A percentile compares a stretch with the other conserved stretches of the same genome.
These are phyloP conservation scores for Thermothelomyces thermophilus DNA, from an alignment of 2,329 filamentous ascomycete genomes.

Conservation along the genomic window DNA sequence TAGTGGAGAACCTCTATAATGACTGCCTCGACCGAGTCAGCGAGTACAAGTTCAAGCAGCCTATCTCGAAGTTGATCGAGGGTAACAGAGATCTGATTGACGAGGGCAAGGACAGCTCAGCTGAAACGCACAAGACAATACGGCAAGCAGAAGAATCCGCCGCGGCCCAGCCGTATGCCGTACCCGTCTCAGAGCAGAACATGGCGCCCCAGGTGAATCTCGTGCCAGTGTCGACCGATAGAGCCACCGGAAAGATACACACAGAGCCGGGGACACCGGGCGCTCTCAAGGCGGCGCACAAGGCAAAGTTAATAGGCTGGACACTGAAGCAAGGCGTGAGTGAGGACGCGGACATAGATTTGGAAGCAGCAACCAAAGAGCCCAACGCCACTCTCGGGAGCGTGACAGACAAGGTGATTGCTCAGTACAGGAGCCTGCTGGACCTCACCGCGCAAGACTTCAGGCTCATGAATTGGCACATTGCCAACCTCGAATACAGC, in stretches of 20 bases:
- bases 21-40: conserved; percentile 89
- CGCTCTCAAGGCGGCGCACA: conserved; percentile 66
- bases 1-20: conserved; percentile 90
- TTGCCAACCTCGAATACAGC: conserved; percentile 95
- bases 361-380: conserved; percentile 58
- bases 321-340: conserved; percentile 57
- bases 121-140: conserved; percentile 65
- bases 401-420: conserved; percentile 87
- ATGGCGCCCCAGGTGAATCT: conserved; percentile 48
- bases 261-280: conserved; percentile 63
- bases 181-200: conserved; percentile 47
- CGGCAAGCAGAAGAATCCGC: conserved; percentile 65
- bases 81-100: conserved; percentile 79
- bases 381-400: conserved; percentile 72
- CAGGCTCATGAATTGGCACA: conserved; percentile 92
- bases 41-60: conserved; percentile 75
- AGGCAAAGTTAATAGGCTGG: conserved; percentile 80
- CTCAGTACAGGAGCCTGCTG: conserved; percentile 76
- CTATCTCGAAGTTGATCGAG: conserved; percentile 64
- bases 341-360: conserved; percentile 61
- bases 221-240: conserved; percentile 59
- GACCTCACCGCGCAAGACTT: conserved; percentile 81
- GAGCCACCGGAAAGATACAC: conserved; percentile 65
- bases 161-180: conserved; percentile 52
- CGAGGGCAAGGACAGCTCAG: conserved; percentile 69